These are phyloP conservation scores for Geotrichum siamense DNA, from an alignment of 1,139 yeast genomes.

Conservation along the genomic window DNA sequence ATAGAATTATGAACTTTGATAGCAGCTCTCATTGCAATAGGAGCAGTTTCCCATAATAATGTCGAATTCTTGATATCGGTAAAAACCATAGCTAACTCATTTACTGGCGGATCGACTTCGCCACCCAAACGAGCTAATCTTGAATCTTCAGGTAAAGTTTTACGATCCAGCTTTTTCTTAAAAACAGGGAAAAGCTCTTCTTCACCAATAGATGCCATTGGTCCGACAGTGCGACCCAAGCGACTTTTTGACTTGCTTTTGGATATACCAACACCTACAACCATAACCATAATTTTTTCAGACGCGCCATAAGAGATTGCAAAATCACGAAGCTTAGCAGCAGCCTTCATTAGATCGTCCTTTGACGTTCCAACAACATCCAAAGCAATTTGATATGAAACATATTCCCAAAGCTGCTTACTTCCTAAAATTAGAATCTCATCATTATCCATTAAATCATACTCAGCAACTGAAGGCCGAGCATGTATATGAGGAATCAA, in stretches of 20 bases:
- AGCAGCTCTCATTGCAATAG: constrained; percentile 93
- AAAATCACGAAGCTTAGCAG: constrained; percentile 86
- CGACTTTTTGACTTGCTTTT: constrained; percentile 20
- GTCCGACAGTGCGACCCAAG: constrained; percentile 10
- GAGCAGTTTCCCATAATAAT: constrained; percentile 84
- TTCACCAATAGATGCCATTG: constrained; percentile 9
- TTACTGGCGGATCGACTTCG: constrained; percentile 95
- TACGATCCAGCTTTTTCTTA: constrained; percentile 49
- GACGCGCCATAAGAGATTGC: constrained; percentile 89
- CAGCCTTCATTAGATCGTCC: constrained; percentile 86
- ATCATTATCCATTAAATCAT: constrained; percentile 59
- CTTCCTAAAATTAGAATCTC: constrained; percentile 83
- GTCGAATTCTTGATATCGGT: constrained; percentile 97
- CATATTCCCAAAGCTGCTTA: constrained; percentile 74
- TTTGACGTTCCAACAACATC: constrained; percentile 81
- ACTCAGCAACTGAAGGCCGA: constrained; percentile 68
- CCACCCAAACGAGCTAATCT: constrained; percentile 76
- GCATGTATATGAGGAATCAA: constrained; percentile 84
- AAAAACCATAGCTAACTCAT: constrained; percentile 89
- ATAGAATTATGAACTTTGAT: constrained; percentile 87
- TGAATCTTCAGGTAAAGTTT: constrained; percentile 55
- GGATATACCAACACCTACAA: constrained; percentile 51
- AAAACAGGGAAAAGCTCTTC: constrained; percentile 35
- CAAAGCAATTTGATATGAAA: constrained; percentile 79
- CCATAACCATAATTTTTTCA: constrained; percentile 79